phyloP scores from a whole-genome alignment of 1,284 basidiomycete genomes.

The Tremellales sp. region DNA sequence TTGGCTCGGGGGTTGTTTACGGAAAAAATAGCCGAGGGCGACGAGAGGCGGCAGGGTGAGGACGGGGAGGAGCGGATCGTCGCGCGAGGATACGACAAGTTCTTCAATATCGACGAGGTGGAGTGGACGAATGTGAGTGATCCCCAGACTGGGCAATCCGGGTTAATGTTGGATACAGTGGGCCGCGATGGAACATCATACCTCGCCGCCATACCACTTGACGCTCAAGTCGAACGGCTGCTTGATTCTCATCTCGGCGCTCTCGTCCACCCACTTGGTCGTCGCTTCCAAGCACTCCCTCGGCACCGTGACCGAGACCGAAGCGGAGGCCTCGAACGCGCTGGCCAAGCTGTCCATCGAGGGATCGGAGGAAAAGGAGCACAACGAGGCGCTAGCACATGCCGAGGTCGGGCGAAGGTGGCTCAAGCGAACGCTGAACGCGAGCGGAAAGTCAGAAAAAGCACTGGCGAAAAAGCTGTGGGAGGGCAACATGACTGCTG shows the following conservation, averaged over 20 bases:
- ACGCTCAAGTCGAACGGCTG: constrained; percentile 97
- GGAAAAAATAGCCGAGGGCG: constrained; percentile 45
- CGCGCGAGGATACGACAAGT: constrained; percentile 94
- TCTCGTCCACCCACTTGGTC: constrained; percentile 70
- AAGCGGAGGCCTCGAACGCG: constrained; percentile 2
- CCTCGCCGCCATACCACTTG: constrained; percentile 75
- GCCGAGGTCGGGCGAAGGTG: constrained; percentile 55
- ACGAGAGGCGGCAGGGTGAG: constrained; percentile 20
- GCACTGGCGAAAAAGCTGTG: constrained; percentile 73
- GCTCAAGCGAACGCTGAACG: constrained; percentile 69
- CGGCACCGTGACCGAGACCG: constrained; percentile 52
- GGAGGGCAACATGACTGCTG: constrained; percentile 81
- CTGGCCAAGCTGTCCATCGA: not conserved
- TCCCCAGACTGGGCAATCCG: constrained; percentile 3
- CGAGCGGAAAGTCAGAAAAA: constrained; percentile 63
- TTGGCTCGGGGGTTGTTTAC: constrained; percentile 85
- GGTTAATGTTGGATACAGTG: constrained; percentile 56
- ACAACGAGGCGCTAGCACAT: constrained; percentile 32
- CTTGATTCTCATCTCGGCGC: constrained; percentile 91
- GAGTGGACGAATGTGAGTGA: constrained; percentile 81
- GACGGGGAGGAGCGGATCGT: constrained; percentile 64
- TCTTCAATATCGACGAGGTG: constrained; percentile 96
- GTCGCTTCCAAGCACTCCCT: constrained; percentile 91
- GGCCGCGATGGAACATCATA: constrained; percentile 67
- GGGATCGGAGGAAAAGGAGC: constrained; percentile 8